Evolutionary conservation across 1,139 yeast species (phyloP).

Genomic region (Schwanniomyces etchellsii): DNA sequence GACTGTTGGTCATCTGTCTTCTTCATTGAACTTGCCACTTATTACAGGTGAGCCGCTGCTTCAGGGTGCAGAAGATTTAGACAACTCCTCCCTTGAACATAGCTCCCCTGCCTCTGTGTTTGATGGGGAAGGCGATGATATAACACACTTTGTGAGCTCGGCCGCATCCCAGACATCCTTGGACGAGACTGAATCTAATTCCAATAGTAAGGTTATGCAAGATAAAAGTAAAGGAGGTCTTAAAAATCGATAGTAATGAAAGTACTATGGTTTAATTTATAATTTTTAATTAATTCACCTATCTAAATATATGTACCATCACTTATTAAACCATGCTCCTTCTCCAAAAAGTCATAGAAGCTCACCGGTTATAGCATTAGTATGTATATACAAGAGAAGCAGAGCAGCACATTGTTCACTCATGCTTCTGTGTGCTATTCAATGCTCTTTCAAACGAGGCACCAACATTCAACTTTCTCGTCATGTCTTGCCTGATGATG

Average conservation of each 20-base stretch:
- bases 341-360: too few relatives aligned
- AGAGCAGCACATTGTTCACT: too few relatives aligned
- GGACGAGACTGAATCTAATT: slow-evolving; percentile 20
- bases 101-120: slow-evolving; percentile 40
- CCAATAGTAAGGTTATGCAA: slow-evolving; percentile 1
- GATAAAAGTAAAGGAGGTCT: slow-evolving; percentile 1
- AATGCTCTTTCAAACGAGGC: slow-evolving; percentile 37
- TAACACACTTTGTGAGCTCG: slow-evolving; percentile 17
- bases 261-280: too few relatives aligned
- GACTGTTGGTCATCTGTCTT: slow-evolving; percentile 10
- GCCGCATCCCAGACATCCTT: slow-evolving; percentile 28
- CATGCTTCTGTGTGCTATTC: slow-evolving; percentile 8
- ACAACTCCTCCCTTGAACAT: slow-evolving; percentile 25
- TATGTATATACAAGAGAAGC: too few relatives aligned
- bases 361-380: too few relatives aligned
- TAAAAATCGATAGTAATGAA: too few relatives aligned
- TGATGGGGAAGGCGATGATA: slow-evolving; percentile 24
- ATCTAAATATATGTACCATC: too few relatives aligned
- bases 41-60: slow-evolving; percentile 7
- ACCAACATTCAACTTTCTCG: slow-evolving; percentile 46
- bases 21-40: slow-evolving; percentile 12
- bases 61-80: slow-evolving; percentile 22
- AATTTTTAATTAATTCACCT: too few relatives aligned
- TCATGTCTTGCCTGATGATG: slow-evolving; percentile 63
- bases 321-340: too few relatives aligned